phyloP scores from a whole-genome alignment of 2,329 filamentous ascomycete genomes.

The Diaporthe citriasiana region DNA sequence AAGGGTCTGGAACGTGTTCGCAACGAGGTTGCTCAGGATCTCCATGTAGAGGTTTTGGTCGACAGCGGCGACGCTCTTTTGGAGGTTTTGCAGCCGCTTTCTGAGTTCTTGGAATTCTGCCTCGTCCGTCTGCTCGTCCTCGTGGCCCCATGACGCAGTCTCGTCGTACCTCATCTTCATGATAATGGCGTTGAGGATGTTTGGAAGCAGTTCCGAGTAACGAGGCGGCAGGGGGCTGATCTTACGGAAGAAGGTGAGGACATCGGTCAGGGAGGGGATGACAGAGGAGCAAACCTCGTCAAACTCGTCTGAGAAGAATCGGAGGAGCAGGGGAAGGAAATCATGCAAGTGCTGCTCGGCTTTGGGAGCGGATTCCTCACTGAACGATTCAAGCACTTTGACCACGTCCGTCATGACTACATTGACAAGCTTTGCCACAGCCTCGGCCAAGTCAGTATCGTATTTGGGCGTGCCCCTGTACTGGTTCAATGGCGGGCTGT shows the following conservation, averaged over 20 bases:
- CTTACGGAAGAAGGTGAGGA: constrained; percentile 91
- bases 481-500: constrained; percentile 84
- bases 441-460: constrained; percentile 95
- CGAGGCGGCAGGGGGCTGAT: constrained; percentile 78
- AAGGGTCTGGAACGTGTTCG: constrained; percentile 85
- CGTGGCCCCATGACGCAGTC: constrained; percentile 91
- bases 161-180: constrained; percentile 98
- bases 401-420: constrained; percentile 89
- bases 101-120: constrained; percentile 97
- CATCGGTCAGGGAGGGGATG: constrained; percentile 91
- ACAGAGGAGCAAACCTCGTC: constrained; percentile 98
- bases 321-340: constrained; percentile 88
- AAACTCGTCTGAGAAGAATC: constrained; percentile 98
- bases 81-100: constrained; percentile 88
- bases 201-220: constrained; percentile 86
- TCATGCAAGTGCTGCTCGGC: constrained; percentile 86
- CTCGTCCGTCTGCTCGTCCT: constrained; percentile 95
- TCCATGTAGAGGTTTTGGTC: constrained; percentile 92
- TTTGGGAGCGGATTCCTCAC: constrained; percentile 75
- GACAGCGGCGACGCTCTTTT: constrained; percentile 92
- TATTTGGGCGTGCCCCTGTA: constrained; percentile 86
- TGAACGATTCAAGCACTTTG: constrained; percentile 80
- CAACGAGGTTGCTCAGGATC: constrained; percentile 89
- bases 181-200: constrained; percentile 92
- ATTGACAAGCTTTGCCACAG: constrained; percentile 95